Conservation (phyloP, 352 stramenopile genomes). For the Phytophthora nicotianae region DNA sequence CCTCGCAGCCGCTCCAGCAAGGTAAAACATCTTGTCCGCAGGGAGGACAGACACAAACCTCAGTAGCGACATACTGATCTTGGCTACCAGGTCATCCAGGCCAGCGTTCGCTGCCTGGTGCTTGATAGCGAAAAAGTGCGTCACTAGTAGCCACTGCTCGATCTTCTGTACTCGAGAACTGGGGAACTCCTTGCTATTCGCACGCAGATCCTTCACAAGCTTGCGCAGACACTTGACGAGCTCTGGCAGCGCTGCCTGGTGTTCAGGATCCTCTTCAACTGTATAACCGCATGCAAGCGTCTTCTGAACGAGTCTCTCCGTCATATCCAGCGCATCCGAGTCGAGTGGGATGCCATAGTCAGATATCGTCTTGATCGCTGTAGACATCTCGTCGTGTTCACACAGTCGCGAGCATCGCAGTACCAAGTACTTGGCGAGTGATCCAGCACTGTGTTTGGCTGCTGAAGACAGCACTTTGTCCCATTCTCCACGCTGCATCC, state of each 20-base stretch:
- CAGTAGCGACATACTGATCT: conserved; percentile 89
- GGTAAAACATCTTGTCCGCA: conserved; percentile 95
- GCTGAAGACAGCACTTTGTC: conserved; percentile 91
- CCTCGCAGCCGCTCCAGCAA: conserved; percentile 79
- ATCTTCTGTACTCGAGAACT: conserved; percentile 63
- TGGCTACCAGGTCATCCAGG: conserved; percentile 71
- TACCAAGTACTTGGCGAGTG: conserved; percentile 89
- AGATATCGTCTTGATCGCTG: conserved; percentile 75
- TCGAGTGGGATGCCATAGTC: conserved; percentile 85
- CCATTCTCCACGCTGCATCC: conserved; percentile 94
- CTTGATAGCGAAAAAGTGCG: conserved; percentile 84
- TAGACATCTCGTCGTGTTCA: conserved; percentile 75
- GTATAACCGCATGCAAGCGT: conserved; percentile 50
- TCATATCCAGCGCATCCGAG: conserved; percentile 53
- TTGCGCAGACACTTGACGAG: conserved; percentile 75
- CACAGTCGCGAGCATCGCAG: conserved; percentile 71
- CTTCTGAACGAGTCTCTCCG: conserved; percentile 61
- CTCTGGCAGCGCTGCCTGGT: conserved; percentile 56
- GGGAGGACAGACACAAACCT: conserved; percentile 90
- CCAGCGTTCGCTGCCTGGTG: conserved; percentile 57
- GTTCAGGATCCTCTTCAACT: conserved; percentile 47
- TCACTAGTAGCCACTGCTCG: conserved; percentile 77
- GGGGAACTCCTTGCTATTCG: conserved; percentile 54
- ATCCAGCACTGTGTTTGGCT: conserved; percentile 73
- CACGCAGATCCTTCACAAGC: conserved; percentile 74